Base-by-base conservation (phyloP, 2,329 filamentous ascomycete genomes). In the Trichoderma arundinaceum region DNA sequence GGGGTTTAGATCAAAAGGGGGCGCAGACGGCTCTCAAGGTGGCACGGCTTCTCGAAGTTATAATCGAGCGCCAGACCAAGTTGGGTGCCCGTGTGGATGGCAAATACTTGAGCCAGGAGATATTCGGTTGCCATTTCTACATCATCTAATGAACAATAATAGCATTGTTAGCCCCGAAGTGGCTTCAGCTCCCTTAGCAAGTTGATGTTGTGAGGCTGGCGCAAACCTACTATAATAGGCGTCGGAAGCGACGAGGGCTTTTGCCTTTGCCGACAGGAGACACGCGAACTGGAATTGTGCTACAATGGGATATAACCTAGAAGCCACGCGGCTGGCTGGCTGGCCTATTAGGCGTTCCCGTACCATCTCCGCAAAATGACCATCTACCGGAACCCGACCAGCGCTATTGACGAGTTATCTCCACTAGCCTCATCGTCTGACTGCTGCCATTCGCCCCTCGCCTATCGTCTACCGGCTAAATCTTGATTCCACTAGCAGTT, bases 401-500 rank as follows among this genome's bases (percentile, higher is more conserved):
- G 22, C 22, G 22, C 22, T 28, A 28, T 28, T 28, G 22, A 33
- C 39, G 33, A 7, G 39, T 22, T 22, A 58, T 46, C 54, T 13
- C 54, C 54, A 38, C 54, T n/a, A 58, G 19, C 54, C 3, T 33
- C 54, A 6, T 46, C 1, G 5, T 43, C 10, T 17, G 9, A 8
- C 17, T 22, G 41, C 54, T 35, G 22, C 1, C 12, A 58, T 58
- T 58, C 28, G 54, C 22, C 13, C 54, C 54, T 58, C 54, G 54
- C 41, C 54, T 58, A 17, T 58, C 54, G 54, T 46, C 54, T 58
- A 58, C 54, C 54, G 54, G 54, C 54, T 58, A 58, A 58, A 46
- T 46, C n/a, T 58, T 17, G 41, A 46, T 58, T 10, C 41, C 41
- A 58, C 3, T 58, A 33, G 17, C n/a, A 46, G 7, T 58, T 58